Conservation (phyloP, 2,329 filamentous ascomycete species). For the Xylaria polymorpha region DNA sequence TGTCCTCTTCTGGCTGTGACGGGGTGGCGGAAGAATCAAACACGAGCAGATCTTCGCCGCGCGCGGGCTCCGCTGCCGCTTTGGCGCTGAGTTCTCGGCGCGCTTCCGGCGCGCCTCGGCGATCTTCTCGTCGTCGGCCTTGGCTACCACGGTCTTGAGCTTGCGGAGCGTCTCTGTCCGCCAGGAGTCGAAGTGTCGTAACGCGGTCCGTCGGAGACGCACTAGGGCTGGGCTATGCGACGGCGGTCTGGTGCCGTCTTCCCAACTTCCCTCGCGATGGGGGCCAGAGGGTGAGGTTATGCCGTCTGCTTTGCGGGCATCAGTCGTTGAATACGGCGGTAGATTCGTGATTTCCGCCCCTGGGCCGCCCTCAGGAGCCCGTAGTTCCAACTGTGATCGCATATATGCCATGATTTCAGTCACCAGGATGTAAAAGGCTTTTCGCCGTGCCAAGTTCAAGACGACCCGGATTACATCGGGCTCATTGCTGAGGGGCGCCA, state of each 20-base stretch:
- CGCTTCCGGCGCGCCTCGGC: conserved; percentile 60
- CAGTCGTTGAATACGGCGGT: conserved; percentile 41
- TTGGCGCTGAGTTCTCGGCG: conserved; percentile 56
- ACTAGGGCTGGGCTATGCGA: conserved; percentile 48
- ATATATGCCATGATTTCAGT: conserved; percentile 66
- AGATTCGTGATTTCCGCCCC: conserved; percentile 21
- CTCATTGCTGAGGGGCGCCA: conserved; percentile 67
- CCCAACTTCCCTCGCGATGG: conserved; percentile 19
- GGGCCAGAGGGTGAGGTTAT: conserved; percentile 13
- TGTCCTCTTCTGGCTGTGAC: neutral
- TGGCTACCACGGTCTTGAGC: conserved; percentile 73
- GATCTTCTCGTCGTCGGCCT: conserved; percentile 61
- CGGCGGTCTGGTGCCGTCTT: neutral
- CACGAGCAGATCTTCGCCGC: conserved; percentile 56
- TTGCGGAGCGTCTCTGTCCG: conserved; percentile 74
- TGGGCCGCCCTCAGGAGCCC: conserved; percentile 36
- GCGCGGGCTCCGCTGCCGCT: conserved; percentile 50
- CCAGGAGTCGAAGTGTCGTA: conserved; percentile 83
- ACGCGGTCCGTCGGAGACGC: conserved; percentile 62
- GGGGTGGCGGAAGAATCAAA: conserved; percentile 47
- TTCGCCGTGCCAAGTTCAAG: conserved; percentile 63
- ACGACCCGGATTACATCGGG: conserved; percentile 67
- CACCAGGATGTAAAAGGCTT: conserved; percentile 63
- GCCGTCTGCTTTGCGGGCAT: conserved; percentile 27
- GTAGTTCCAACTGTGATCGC: conserved; percentile 61